These are phyloP conservation scores for Phytopythium delawarense DNA, from an alignment of 352 stramenopile genomes.

Conservation along the genomic window DNA sequence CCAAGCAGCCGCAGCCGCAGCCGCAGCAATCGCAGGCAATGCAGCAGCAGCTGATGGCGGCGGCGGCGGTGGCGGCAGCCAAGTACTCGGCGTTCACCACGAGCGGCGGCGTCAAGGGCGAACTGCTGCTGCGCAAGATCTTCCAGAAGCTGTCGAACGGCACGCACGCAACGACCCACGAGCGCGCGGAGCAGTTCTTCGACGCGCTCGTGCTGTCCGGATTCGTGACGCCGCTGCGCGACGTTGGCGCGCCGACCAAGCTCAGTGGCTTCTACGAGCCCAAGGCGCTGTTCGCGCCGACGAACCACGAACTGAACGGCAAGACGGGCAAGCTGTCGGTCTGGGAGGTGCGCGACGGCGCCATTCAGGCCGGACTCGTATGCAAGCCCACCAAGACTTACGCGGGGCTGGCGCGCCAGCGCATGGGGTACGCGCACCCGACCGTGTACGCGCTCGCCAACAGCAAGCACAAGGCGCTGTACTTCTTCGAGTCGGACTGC, in stretches of 20 bases:
- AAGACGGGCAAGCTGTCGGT: conserved; percentile 6
- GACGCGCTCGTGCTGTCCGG: conserved; percentile 9
- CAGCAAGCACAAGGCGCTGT: conserved; percentile 34
- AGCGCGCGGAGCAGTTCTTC: conserved; percentile 9
- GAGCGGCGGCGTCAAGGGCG: conserved; percentile 6
- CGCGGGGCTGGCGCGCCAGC: conserved; percentile 17
- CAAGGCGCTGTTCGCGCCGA: conserved; percentile 6
- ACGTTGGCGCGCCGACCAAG: background rate
- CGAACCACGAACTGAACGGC: conserved; percentile 3
- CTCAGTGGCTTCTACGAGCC: conserved; percentile 5
- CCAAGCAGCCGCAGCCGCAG: conserved; percentile 2
- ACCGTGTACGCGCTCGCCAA: conserved; percentile 40
- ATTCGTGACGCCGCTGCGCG: conserved; percentile 7
- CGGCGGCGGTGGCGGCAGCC: background rate
- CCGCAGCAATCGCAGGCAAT: background rate
- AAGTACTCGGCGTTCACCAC: conserved; percentile 5
- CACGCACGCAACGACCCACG: conserved; percentile 2
- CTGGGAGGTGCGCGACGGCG: conserved; percentile 14
- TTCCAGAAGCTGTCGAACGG: conserved; percentile 8
- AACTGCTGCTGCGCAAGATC: conserved; percentile 7
- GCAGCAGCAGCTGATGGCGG: conserved; percentile 5
- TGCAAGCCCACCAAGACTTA: conserved; percentile 13
- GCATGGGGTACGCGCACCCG: conserved; percentile 21
- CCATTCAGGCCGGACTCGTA: conserved; percentile 28
- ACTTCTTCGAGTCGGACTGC: conserved; percentile 40